Evolutionary conservation across 352 stramenopile species (phyloP), one percentile per base, ranked within the genome.

Genomic region (Phytophthora ohioensis): DNA sequence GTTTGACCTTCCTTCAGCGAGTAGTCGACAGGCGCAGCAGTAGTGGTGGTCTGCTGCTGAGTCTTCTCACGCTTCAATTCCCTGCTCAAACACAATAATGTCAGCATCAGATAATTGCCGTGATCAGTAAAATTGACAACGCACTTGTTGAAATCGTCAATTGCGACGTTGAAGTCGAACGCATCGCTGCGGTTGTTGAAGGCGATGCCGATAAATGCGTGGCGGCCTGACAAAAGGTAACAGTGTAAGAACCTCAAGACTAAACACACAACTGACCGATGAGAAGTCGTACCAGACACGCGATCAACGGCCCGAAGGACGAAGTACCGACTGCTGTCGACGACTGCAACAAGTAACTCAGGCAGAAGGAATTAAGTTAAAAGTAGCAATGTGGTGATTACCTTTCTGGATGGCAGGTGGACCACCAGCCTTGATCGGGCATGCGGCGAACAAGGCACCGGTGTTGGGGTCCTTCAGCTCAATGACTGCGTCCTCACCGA

Each of bases 301-400:
- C 85, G 87, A 81, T 98, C 95, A 43, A 97, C 92, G 67, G 97
- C 94, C 38, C 92, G 77, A 30, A 98, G 69, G 2, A 98, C 94
- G 82, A 98, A 98, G 80, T 98, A 98, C n/a, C 94, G 80, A 70
- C 88, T 97, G 42, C 89, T 97, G 57, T 98, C 94, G 2, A 98
- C 87, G 31, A 92, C 84, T 90, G 56, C 0, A 57, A 36, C 8
- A 17, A 57, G 30, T 46, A 17, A 69, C 41, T 27, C 51, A 57
- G 15, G 53, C 45, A 75, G 47, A 47, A 42, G 52, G 12, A 27
- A 9, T 12, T 17, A 27, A 42, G 7, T 5, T n/a, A 32, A 5
- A 8, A 43, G 2, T 12, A 42, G 30, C 8, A 21, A 8, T 34
- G 3, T 68, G 13, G 53, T 8, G 15, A 9, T 46, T 62, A 88